phyloP scores from a whole-genome alignment of 2,329 filamentous ascomycete species.

The Cladophialophora bantiana region DNA sequence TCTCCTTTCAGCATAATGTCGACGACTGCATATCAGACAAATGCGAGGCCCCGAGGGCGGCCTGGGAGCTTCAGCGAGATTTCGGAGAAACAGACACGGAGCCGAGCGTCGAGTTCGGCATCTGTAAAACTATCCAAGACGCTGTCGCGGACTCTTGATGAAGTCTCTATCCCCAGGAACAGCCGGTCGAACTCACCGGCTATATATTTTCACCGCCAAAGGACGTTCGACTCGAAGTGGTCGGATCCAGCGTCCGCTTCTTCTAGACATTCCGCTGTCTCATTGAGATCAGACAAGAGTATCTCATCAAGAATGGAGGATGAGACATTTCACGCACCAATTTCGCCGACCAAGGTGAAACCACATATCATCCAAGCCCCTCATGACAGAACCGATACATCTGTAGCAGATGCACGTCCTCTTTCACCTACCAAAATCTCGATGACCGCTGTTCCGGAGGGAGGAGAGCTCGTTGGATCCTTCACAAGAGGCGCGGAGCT shows the following conservation, averaged over 20 bases:
- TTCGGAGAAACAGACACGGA: constrained; percentile 31
- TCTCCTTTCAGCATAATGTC: constrained; percentile 29
- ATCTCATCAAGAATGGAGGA: constrained; percentile 11
- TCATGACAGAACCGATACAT: not conserved
- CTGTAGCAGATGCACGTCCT: constrained; percentile 12
- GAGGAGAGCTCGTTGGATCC: not conserved
- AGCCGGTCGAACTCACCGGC: constrained; percentile 33
- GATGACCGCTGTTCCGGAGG: constrained; percentile 1
- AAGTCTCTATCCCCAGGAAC: constrained; percentile 31
- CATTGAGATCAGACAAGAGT: constrained; percentile 17
- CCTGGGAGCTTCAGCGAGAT: constrained; percentile 29
- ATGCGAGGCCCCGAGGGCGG: constrained; percentile 32
- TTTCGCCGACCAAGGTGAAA: constrained; percentile 18
- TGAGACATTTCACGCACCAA: constrained; percentile 6
- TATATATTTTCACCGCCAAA: constrained; percentile 28
- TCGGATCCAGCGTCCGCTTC: constrained; percentile 18
- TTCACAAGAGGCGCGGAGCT: not conserved
- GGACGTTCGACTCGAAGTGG: constrained; percentile 21
- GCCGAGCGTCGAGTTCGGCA: constrained; percentile 35
- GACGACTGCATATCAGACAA: constrained; percentile 33
- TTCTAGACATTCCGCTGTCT: constrained; percentile 20
- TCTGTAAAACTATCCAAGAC: constrained; percentile 36
- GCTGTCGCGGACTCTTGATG: constrained; percentile 34
- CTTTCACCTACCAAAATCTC: constrained; percentile 1
- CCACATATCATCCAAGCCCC: constrained; percentile 13